Evolutionary conservation across 495 filamentous ascomycete genomes (phyloP).

Genomic region (Pseudevernia furfuracea): DNA sequence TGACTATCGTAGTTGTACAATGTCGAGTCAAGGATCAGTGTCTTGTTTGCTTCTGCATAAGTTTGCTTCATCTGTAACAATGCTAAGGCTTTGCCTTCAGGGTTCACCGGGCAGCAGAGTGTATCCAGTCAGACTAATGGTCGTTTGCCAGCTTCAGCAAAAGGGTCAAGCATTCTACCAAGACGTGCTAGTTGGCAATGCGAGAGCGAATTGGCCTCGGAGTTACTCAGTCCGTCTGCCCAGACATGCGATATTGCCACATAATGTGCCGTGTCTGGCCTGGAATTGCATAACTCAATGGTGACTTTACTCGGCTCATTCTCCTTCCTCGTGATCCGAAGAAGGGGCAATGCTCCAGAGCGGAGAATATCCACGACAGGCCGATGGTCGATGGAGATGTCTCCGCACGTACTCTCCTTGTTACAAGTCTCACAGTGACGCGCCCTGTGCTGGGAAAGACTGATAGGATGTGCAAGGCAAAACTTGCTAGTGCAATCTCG

Average conservation of each 20-base stretch:
- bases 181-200: slow-evolving; percentile 28
- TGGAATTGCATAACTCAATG: background rate
- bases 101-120: slow-evolving; percentile 31
- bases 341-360: slow-evolving; percentile 7
- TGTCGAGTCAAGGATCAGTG: slow-evolving; percentile 27
- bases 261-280: background rate
- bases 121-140: slow-evolving; percentile 32
- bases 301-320: background rate
- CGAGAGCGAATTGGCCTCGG: slow-evolving; percentile 28
- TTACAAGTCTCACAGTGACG: background rate
- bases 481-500: background rate
- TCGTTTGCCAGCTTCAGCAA: slow-evolving; percentile 1
- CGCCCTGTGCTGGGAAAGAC: background rate
- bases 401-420: background rate
- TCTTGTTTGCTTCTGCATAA: slow-evolving; percentile 25
- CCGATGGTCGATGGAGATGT: background rate
- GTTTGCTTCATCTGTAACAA: slow-evolving; percentile 26
- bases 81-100: slow-evolving; percentile 21
- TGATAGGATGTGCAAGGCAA: slow-evolving; percentile 2
- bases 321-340: background rate
- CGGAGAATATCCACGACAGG: slow-evolving; percentile 3
- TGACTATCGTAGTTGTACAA: background rate
- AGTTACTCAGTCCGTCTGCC: slow-evolving; percentile 34
- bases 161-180: slow-evolving; percentile 17
- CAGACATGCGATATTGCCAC: slow-evolving; percentile 34